Percentiles rank a stretch among this genome's conserved stretches.
Conservation (phyloP, 2,329 filamentous ascomycete species). For the Thermothelomyces thermophilus region DNA sequence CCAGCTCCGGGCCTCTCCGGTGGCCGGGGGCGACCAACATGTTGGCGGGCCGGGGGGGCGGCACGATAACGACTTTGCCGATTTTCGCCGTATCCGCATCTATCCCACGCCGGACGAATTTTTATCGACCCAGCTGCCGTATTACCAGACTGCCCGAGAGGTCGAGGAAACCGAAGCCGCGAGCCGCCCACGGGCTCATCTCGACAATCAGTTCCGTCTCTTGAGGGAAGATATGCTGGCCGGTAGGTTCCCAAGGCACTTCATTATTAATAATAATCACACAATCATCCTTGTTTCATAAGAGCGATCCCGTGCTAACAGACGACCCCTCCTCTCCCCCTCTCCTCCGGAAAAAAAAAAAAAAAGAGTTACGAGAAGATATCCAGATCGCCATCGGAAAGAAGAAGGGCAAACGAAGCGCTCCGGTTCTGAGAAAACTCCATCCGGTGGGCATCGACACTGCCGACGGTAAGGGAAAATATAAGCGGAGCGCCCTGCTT, state of each 20-base stretch:
- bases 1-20: conserved; percentile 25
- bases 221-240: conserved; percentile 65
- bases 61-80: conserved; percentile 64
- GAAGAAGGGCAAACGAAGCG: too few species aligned
- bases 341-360: not conserved
- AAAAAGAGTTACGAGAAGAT: too few species aligned
- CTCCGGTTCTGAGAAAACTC: too few species aligned
- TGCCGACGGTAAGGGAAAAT: too few species aligned
- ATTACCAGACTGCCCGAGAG: conserved; percentile 47
- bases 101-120: conserved; percentile 63
- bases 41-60: conserved; percentile 51
- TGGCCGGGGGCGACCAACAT: not conserved
- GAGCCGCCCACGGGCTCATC: conserved; percentile 41
- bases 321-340: too few species aligned
- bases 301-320: too few species aligned
- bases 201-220: conserved; percentile 67
- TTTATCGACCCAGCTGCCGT: conserved; percentile 43
- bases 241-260: not conserved
- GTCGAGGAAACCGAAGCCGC: conserved; percentile 35
- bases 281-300: too few species aligned
- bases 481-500: too few species aligned
- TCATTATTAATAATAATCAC: too few species aligned
- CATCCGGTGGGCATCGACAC: too few species aligned
- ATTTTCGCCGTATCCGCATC: conserved; percentile 56
- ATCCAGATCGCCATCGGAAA: too few species aligned